Evolutionary conservation across 768 basidiomycete species (phyloP).

Genomic region (Cyclocybe cylindracea): DNA sequence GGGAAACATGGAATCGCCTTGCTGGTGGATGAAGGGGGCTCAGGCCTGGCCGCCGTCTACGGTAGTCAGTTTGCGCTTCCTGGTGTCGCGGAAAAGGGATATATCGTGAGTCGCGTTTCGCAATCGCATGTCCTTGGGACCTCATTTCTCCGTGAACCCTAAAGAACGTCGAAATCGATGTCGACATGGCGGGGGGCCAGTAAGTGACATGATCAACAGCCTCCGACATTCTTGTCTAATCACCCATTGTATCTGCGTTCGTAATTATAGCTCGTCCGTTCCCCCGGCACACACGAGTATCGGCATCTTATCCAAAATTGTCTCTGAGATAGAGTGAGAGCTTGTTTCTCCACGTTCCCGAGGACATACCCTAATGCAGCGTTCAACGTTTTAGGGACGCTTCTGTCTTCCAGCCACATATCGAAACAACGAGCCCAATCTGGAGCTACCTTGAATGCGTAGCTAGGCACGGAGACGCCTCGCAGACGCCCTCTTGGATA

Average conservation of each 20-base stretch:
- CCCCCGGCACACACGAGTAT: conserved; percentile 29
- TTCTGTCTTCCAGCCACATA: conserved; percentile 22
- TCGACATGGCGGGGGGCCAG: conserved; percentile 33
- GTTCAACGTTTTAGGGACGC: conserved; percentile 20
- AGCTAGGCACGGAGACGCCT: conserved; percentile 21
- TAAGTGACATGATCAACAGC: conserved; percentile 9
- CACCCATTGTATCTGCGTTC: not conserved
- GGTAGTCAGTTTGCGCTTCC: conserved; percentile 28
- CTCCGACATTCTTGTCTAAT: not conserved
- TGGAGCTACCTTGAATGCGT: conserved; percentile 29
- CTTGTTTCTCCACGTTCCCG: not conserved
- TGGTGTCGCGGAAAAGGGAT: conserved; percentile 33
- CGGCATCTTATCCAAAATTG: conserved; percentile 31
- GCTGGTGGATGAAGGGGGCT: conserved; percentile 35
- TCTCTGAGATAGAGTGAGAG: conserved; percentile 27
- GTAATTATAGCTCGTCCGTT: conserved; percentile 23
- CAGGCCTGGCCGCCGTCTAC: conserved; percentile 23
- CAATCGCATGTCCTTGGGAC: not conserved
- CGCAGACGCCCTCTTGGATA: conserved; percentile 25
- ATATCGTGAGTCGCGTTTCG: conserved; percentile 16
- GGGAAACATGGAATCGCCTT: conserved; percentile 29
- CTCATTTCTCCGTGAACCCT: not conserved
- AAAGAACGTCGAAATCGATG: conserved; percentile 27
- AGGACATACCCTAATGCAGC: not conserved
- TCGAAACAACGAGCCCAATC: conserved; percentile 24